Base-by-base conservation (phyloP, 148 eudicot genomes). In the Heliamphora exappendiculata region DNA sequence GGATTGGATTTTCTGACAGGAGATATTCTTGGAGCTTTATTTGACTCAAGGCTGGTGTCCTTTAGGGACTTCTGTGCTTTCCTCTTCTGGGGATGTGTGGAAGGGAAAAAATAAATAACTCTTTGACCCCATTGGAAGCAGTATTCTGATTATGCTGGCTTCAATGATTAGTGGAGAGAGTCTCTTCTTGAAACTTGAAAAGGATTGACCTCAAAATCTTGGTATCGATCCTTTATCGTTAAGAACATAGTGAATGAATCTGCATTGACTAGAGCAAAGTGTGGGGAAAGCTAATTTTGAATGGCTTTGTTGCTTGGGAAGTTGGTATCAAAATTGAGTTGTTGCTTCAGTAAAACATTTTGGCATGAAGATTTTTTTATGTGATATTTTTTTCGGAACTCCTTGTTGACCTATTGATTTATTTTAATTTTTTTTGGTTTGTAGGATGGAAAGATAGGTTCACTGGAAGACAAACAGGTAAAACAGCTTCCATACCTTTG, bases 381-480 rank as follows among this genome's bases (percentile, higher is more conserved):
- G 17, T 31, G 31, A 3, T 24, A 45, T 6, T 50, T 29, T 29
- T 19, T n/a, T n/a, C n/a, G 31, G 8, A 19, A 37, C 28, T 49
- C 50, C 26, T 24, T 49, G 58, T 75, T 45, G 26, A 13, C 39
- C 45, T 22, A 44, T 68, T 54, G 36, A 24, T 75, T 5, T 55
- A 17, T 29, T 39, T 19, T 79, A 77, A 20, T 73, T 13, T 19
- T 58, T 24, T 75, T 44, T 26, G 50, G 20, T 39, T 79, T 83
- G 86, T 89, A 93, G 98, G 89, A 88, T 74, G 90, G 84, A 68
- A 84, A 88, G 81, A 86, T 91, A 58, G 51, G 50, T 57, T 76
- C 86, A 70, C 73, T 93, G 76, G 94, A 91, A 80, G 83, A 81
- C 47, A 87, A 91, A 76, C 97, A 91, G 98, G 98, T 93, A 78